Conservation (phyloP, 1,284 basidiomycete genomes). For the Puccinia novopanici region DNA sequence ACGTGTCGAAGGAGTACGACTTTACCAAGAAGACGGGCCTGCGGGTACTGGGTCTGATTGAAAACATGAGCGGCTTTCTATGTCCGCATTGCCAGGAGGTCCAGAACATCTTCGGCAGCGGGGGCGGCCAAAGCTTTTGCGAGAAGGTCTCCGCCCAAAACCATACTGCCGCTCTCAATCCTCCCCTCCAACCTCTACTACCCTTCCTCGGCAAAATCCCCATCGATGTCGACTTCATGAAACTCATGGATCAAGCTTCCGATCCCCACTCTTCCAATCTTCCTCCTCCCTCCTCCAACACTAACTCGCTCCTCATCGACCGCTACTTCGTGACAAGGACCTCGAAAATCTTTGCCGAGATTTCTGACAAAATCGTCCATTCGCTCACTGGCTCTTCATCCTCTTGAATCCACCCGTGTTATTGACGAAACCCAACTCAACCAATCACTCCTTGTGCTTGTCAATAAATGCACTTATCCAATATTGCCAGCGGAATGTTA, state of each 20-base stretch:
- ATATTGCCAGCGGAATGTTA: no score
- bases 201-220: slow-evolving; percentile 85
- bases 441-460: not conserved
- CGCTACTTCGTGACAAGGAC: slow-evolving; percentile 10
- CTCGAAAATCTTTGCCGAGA: slow-evolving; percentile 10
- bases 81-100: slow-evolving; percentile 83
- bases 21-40: slow-evolving; percentile 72
- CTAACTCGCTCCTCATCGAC: not conserved
- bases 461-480: not conserved
- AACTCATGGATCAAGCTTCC: slow-evolving; percentile 74
- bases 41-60: slow-evolving; percentile 89
- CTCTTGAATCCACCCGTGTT: not conserved
- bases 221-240: slow-evolving; percentile 88
- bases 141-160: slow-evolving; percentile 49
- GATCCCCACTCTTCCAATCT: not conserved
- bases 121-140: slow-evolving; percentile 74
- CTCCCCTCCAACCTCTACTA: slow-evolving; percentile 62
- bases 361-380: not conserved
- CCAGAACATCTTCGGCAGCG: slow-evolving; percentile 90
- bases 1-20: slow-evolving; percentile 92
- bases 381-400: not conserved
- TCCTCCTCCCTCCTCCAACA: not conserved
- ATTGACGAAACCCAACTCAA: not conserved
- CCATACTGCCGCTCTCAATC: slow-evolving; percentile 43
- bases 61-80: slow-evolving; percentile 98